phyloP scores from a whole-genome alignment of 306 rosid species.

The Rosa rugosa region DNA sequence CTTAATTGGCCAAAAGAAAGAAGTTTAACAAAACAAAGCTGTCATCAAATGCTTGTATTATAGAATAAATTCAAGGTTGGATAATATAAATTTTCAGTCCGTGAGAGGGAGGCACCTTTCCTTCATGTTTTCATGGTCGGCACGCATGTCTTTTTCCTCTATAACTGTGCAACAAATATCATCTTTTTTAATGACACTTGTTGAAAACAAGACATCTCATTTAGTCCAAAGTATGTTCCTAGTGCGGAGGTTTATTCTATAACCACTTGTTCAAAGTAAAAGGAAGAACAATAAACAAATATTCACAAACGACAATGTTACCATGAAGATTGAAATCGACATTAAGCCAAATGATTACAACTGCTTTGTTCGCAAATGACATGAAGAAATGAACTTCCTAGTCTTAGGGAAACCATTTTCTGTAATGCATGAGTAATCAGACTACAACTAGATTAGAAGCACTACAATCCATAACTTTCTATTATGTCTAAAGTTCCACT shows the following conservation, averaged over 20 bases:
- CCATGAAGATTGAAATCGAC: not conserved
- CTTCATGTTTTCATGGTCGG: conserved; percentile 9
- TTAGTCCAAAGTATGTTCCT: not conserved
- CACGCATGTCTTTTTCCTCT: not conserved
- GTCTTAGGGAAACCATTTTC: not conserved
- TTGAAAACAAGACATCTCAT: not conserved
- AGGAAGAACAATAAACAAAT: not conserved
- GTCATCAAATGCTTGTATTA: not conserved
- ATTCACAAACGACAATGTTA: not conserved
- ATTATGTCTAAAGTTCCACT: not conserved
- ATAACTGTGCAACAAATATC: not conserved
- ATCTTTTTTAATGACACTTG: not conserved
- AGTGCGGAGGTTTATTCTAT: not conserved
- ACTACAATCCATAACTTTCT: not conserved
- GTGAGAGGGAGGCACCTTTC: not conserved
- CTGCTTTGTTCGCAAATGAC: not conserved
- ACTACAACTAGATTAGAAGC: conserved; percentile 2
- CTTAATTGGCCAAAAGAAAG: not conserved
- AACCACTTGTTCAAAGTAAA: not conserved
- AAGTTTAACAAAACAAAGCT: not conserved
- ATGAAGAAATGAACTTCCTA: not conserved
- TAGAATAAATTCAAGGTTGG: not conserved
- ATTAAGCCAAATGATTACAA: not conserved
- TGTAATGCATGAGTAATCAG: not conserved
- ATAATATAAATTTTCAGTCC: not conserved